Percentiles rank a stretch among this genome's conserved stretches.
Evolutionary conservation across 331 rosid genomes (phyloP).

Genomic region (Spiraea crenata): DNA sequence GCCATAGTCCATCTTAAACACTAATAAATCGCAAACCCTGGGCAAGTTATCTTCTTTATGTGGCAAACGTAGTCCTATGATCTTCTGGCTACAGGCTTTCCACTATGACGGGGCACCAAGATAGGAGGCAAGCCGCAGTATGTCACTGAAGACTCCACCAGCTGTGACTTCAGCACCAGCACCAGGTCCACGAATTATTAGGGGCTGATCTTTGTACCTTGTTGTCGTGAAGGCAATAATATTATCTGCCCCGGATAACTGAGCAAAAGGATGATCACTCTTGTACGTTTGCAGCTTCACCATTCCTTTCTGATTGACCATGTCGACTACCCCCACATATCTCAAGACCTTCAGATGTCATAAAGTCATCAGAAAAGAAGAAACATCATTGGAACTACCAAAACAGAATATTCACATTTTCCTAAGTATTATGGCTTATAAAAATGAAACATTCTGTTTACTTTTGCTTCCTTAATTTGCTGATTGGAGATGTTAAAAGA

Average conservation of each 20-base stretch:
- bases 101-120: constrained; percentile 96
- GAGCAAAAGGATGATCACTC: constrained; percentile 96
- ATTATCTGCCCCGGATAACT: constrained; percentile 87
- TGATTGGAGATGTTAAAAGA: not conserved
- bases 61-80: not conserved
- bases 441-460: not conserved
- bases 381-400: not conserved
- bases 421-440: not conserved
- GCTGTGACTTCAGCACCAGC: constrained; percentile 99
- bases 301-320: constrained; percentile 57
- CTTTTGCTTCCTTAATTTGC: not conserved
- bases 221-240: constrained; percentile 89
- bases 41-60: too few species aligned
- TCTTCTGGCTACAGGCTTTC: not conserved
- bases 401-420: not conserved
- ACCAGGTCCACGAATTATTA: constrained; percentile 95
- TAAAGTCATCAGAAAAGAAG: constrained; percentile 11
- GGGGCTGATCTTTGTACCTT: constrained; percentile 78
- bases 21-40: too few species aligned
- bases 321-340: constrained; percentile 93
- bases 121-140: constrained; percentile 92
- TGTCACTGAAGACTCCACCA: constrained; percentile 90
- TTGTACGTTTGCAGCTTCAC: constrained; percentile 80
- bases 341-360: constrained; percentile 76
- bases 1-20: too few species aligned